Evolutionary conservation across 169 alveolate species (phyloP).

Genomic region (Eimeria maxima): DNA sequence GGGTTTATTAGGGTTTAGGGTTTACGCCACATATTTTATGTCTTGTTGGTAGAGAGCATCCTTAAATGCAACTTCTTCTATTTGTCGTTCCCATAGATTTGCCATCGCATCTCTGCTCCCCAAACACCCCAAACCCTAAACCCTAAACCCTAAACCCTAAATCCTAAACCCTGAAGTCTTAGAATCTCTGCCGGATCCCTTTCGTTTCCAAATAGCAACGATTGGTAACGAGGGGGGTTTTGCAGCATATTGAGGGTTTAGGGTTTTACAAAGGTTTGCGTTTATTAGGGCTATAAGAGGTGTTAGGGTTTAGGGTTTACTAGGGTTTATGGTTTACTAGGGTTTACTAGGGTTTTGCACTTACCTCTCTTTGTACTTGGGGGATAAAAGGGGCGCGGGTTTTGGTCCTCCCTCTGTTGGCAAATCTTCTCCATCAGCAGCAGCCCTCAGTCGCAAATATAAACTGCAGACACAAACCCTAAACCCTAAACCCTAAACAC

Average conservation of each 20-base stretch:
- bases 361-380: slow-evolving; percentile 13
- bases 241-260: not conserved
- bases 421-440: not conserved
- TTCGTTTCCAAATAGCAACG: no score
- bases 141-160: slow-evolving; percentile 45
- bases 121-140: not conserved
- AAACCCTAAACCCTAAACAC: slow-evolving; percentile 5
- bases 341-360: not conserved
- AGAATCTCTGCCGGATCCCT: not conserved
- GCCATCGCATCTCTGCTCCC: slow-evolving; percentile 38
- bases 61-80: slow-evolving; percentile 50
- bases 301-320: slow-evolving; percentile 10
- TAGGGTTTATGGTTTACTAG: not conserved
- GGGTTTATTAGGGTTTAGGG: slow-evolving; percentile 20
- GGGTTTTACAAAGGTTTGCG: no score
- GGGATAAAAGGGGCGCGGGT: slow-evolving; percentile 19
- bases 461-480: slow-evolving; percentile 19
- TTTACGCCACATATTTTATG: slow-evolving; percentile 1
- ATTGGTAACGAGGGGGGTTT: not conserved
- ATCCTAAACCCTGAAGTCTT: no score
- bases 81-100: slow-evolving; percentile 32
- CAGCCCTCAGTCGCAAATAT: slow-evolving; percentile 11
- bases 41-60: slow-evolving; percentile 76
- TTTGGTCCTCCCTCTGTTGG: not conserved
- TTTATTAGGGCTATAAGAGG: no score